Conservation (phyloP, 2,329 filamentous ascomycete species). For the Neofusicoccum cordaticola region DNA sequence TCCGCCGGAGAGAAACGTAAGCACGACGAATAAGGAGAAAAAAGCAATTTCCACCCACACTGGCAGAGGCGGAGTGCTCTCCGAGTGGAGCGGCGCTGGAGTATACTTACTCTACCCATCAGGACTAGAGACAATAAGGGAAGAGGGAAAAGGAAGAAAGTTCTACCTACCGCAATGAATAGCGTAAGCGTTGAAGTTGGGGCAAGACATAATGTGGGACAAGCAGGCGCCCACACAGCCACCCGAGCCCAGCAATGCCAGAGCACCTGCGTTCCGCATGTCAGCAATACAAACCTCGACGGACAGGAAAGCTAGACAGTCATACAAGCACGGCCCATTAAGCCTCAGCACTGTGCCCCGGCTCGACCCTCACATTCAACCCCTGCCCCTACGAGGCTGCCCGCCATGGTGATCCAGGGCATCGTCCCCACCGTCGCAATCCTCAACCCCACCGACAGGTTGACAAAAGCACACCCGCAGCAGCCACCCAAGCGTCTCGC, state of each 20-base stretch:
- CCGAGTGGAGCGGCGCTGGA: too few species aligned
- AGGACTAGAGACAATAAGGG: not conserved
- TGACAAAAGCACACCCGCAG: slow-evolving; percentile 37
- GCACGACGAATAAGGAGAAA: not conserved
- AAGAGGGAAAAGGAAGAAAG: not conserved
- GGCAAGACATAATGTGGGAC: not conserved
- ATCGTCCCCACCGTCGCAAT: slow-evolving; percentile 41
- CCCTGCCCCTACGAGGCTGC: not conserved
- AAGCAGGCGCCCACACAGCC: not conserved
- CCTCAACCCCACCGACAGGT: slow-evolving; percentile 40
- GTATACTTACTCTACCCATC: not conserved
- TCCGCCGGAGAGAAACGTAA: not conserved
- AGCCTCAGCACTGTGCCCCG: not conserved
- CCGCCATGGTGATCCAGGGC: not conserved
- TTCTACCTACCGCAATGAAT: slow-evolving; percentile 9
- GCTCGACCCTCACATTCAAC: not conserved
- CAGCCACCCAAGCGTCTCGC: slow-evolving; percentile 22
- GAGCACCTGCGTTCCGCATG: not conserved
- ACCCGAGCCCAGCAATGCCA: not conserved
- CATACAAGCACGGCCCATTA: not conserved
- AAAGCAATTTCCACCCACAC: not conserved
- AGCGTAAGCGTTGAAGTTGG: not conserved
- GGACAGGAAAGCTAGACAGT: too few species aligned
- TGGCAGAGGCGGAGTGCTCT: not conserved
- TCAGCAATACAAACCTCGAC: not conserved